phyloP scores from a whole-genome alignment of 441 rosid genomes.

The Flueggea neowawraea region DNA sequence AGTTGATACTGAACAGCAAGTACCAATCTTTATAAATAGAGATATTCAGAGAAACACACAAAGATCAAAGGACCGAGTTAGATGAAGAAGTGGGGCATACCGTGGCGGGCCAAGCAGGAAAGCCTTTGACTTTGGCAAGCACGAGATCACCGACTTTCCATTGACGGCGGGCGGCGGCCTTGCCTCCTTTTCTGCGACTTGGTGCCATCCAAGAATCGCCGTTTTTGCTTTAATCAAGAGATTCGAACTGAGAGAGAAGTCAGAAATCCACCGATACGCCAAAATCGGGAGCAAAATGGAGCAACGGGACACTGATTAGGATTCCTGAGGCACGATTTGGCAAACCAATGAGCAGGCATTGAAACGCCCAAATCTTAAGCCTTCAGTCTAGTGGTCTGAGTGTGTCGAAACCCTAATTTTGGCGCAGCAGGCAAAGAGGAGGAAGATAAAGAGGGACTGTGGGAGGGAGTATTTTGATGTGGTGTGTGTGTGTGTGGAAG shows the following conservation, averaged over 20 bases:
- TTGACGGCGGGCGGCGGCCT: conserved; percentile 75
- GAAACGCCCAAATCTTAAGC: conserved; percentile 23
- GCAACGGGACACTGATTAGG: too few relatives aligned
- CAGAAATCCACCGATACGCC: conserved; percentile 21
- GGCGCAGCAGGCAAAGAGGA: conserved; percentile 2
- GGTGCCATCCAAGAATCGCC: conserved; percentile 63
- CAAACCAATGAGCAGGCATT: conserved; percentile 49
- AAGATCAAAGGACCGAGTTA: background rate
- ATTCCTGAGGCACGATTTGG: conserved; percentile 32
- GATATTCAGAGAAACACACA: background rate
- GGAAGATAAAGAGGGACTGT: too few relatives aligned
- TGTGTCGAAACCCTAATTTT: conserved; percentile 35
- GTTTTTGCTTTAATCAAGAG: conserved; percentile 12
- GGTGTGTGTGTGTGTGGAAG: background rate
- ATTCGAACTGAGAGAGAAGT: conserved; percentile 5
- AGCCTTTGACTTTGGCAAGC: conserved; percentile 96
- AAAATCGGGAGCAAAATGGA: conserved; percentile 36
- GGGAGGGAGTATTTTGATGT: background rate
- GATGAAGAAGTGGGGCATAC: conserved; percentile 37
- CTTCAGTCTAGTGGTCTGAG: too few relatives aligned
- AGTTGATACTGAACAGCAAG: too few relatives aligned
- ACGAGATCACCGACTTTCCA: conserved; percentile 99
- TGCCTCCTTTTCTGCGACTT: conserved; percentile 65
- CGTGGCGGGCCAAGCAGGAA: conserved; percentile 99
- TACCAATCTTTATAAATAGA: background rate